Percentiles rank a stretch among this genome's conserved stretches.
Conservation (phyloP, 805 yeast species). For the Debaryomyces maramus region DNA sequence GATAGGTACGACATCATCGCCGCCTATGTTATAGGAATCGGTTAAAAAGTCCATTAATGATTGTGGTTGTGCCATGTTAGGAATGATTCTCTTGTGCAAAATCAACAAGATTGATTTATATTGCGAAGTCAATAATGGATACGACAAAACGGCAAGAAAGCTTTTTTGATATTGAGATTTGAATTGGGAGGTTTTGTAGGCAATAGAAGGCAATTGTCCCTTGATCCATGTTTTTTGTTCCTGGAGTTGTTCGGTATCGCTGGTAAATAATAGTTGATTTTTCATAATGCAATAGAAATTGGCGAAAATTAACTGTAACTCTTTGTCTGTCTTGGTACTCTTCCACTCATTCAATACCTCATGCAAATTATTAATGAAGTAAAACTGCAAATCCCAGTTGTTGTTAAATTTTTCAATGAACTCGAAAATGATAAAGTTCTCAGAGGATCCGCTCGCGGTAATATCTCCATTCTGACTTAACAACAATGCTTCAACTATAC, state of each 20-base stretch:
- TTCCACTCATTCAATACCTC: conserved; percentile 23
- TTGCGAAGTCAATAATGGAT: conserved; percentile 51
- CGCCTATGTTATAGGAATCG: conserved; percentile 64
- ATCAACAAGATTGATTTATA: conserved; percentile 68
- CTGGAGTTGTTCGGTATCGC: conserved; percentile 31
- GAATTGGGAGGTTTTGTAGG: conserved; percentile 45
- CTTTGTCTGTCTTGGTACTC: conserved; percentile 12
- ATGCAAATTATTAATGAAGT: conserved; percentile 56
- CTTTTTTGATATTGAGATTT: conserved; percentile 67
- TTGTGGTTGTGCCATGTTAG: conserved; percentile 76
- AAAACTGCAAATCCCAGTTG: conserved; percentile 78
- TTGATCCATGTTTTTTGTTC: conserved; percentile 31
- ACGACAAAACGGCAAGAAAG: conserved; percentile 58
- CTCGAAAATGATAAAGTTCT: conserved; percentile 51
- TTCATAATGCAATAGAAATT: conserved; percentile 43
- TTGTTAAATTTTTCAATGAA: conserved; percentile 54
- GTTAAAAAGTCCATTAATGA: conserved; percentile 91
- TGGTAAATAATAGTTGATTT: conserved; percentile 20
- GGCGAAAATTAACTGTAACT: conserved; percentile 30
- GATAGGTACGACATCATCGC: conserved; percentile 57
- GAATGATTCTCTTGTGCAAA: conserved; percentile 82
- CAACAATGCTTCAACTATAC: conserved; percentile 35
- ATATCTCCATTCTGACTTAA: conserved; percentile 34
- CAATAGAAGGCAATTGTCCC: conserved; percentile 35
- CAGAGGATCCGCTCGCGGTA: conserved; percentile 47